Base-by-base conservation (phyloP, 805 yeast genomes). In the Maudiozyma barnettii region DNA sequence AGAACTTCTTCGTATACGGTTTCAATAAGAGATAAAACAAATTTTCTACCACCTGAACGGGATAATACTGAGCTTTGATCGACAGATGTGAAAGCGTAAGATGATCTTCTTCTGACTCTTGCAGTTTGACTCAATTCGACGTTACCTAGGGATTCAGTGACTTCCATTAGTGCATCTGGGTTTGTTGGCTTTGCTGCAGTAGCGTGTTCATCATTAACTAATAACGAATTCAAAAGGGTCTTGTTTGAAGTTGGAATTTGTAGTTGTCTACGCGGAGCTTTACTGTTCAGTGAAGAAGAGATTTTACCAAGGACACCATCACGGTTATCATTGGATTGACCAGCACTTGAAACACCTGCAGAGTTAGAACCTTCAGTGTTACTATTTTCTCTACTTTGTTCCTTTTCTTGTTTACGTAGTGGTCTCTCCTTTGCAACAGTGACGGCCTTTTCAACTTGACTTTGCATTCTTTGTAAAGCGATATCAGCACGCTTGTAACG, bases 401-500 rank as follows among this genome's bases (percentile, higher is more conserved):
- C 23, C 35, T 48, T 50, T 43, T 72, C 71, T 40, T 75, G 72
- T 29, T 79, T 78, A 56, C 78, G 79, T 52, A 76, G 81, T 46
- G 87, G 84, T 69, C 88, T 79, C 59, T 88, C 96, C 63, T 87
- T 86, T 21, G 97, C 99, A 37, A 87, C 91, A 46, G 91, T 85
- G 16, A 91, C 97, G 14, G 98, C 98, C 59, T 85, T 87, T 61
- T 89, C 95, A 45, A 91, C 96, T 70, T 91, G 98, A 64, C 89
- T 96, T 69, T 91, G 97, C 96, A 93, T 87, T 73, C 97, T 82
- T 71, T 87, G 96, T 59, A 90, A 74, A 1, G 96, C 96, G 54
- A 88, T 81, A 65, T 87, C 95, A 8, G 90, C 91, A 64, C 91
- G 74, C 67, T 81, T 84, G 52, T 80, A 73, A 64, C 89, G 79